These are phyloP conservation scores for Zopfia rhizophila DNA, from an alignment of 2,329 filamentous ascomycete genomes.

Conservation along the genomic window DNA sequence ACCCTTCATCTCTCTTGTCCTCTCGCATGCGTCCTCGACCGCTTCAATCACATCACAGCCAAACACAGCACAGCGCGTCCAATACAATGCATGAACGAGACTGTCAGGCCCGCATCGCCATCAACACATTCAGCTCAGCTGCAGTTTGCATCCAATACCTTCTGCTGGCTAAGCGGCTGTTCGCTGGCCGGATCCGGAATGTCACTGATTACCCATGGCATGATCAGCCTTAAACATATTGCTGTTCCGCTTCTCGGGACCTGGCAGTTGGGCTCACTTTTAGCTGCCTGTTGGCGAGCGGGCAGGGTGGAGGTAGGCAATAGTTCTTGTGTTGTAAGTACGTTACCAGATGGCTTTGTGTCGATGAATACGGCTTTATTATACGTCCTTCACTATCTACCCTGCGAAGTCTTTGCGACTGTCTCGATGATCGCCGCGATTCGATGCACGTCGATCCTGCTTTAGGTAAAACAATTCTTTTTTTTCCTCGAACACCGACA, in stretches of 20 bases:
- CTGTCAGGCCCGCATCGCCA: slow-evolving; percentile 10
- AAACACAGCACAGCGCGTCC: slow-evolving; percentile 1
- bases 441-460: too few relatives aligned
- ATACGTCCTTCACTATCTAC: too few relatives aligned
- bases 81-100: slow-evolving; percentile 10
- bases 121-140: slow-evolving; percentile 14
- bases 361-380: too few relatives aligned
- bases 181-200: slow-evolving; percentile 17
- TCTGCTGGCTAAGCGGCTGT: slow-evolving; percentile 7
- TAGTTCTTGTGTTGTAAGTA: too few relatives aligned
- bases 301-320: too few relatives aligned
- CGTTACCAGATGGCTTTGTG: too few relatives aligned
- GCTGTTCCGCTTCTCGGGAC: background rate
- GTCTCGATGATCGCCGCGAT: too few relatives aligned
- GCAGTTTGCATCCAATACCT: slow-evolving; percentile 11
- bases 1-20: too few relatives aligned
- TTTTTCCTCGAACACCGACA: too few relatives aligned
- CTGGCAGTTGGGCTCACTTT: slow-evolving; percentile 7
- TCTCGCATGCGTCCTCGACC: background rate
- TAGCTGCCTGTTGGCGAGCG: slow-evolving; percentile 7
- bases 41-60: background rate
- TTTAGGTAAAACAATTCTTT: too few relatives aligned
- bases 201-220: slow-evolving; percentile 13
- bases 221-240: slow-evolving; percentile 11
- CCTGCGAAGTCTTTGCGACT: too few relatives aligned